Base-by-base conservation (phyloP, 306 rosid species). In the Glycine latifolia region DNA sequence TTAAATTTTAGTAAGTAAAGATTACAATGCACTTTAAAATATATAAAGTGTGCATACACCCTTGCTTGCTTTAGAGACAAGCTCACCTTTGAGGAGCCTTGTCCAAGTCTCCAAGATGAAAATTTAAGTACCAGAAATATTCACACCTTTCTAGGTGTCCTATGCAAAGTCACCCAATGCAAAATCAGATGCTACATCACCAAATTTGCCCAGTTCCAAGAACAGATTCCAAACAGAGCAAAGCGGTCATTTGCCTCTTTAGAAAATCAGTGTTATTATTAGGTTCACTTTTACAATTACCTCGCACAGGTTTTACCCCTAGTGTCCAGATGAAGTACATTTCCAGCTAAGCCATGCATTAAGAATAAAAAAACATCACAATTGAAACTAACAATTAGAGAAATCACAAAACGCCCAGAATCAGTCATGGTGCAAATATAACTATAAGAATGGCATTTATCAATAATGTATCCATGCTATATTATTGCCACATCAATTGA, bases 231-330 rank as follows among this genome's bases (percentile, higher is more conserved):
- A 81, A 63, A 56, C 20, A 31, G 50, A 65, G 53, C 8, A 55
- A 72, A 46, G 59, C 71, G 47, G 26, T 37, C 37, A 13, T 67
- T 67, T 8, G 55, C 52, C 14, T 55, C 20, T 48, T 47, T 44
- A 71, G 20, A 41, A 31, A 35, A 62, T 26, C 31, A 26, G 31
- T 26, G 2, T 26, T 47, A 8, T 12, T 13, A 11, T 31, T 39
- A 52, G 50, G 70, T 61, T 76, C 71, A n/a, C 68, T 50, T 48
- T 68, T 4, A 55, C 65, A 50, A 69, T 26, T 54, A 75, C 65
- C 20, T 50, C 12, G 0, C 9, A 17, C 52, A 75, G 26, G 65
- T 48, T 37, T 39, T 58, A 44, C 20, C 20, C 50, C 53, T 13
- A 67, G 81, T 17, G 59, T 20, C 46, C 50, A 33, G 56, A 5